A percentile compares a stretch with the other conserved stretches of the same genome.
Evolutionary conservation across 78 protist species (phyloP).

Genomic region (Pigoraptor vietnamica): DNA sequence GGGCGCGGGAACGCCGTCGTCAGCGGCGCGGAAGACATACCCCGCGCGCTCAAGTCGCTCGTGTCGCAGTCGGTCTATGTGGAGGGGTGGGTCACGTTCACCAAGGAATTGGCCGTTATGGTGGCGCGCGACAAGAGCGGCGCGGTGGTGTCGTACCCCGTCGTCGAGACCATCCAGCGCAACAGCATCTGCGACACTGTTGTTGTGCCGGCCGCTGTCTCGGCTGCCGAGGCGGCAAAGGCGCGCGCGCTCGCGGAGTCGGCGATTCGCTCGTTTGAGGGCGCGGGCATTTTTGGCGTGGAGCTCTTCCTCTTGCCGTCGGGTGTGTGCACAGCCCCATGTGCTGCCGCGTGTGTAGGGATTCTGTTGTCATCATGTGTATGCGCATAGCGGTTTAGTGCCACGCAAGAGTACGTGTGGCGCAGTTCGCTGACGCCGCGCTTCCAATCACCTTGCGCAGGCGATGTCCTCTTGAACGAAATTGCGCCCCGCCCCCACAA

Average conservation of each 20-base stretch:
- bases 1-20: conserved; percentile 49
- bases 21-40: background rate
- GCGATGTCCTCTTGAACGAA: conserved; percentile 75
- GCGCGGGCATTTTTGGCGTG: conserved; percentile 75
- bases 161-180: conserved; percentile 22
- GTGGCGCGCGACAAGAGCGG: conserved; percentile 65
- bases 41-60: background rate
- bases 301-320: conserved; percentile 69
- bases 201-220: conserved; percentile 46
- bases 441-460: too few species aligned
- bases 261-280: conserved; percentile 22
- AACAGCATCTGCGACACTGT: conserved; percentile 37
- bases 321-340: too few species aligned
- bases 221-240: conserved; percentile 24
- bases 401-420: too few species aligned
- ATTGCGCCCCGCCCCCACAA: conserved; percentile 93
- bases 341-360: too few species aligned
- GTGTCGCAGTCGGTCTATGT: conserved; percentile 22
- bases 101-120: conserved; percentile 62
- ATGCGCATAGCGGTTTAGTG: too few species aligned
- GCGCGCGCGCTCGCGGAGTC: conserved; percentile 50
- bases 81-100: conserved; percentile 33
- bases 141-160: conserved; percentile 15
- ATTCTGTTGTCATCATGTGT: too few species aligned
- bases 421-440: too few species aligned